A percentile compares a stretch with the other conserved stretches of the same genome.
Evolutionary conservation across 495 filamentous ascomycete genomes (phyloP).

Genomic region (Aspergillus ostianus): DNA sequence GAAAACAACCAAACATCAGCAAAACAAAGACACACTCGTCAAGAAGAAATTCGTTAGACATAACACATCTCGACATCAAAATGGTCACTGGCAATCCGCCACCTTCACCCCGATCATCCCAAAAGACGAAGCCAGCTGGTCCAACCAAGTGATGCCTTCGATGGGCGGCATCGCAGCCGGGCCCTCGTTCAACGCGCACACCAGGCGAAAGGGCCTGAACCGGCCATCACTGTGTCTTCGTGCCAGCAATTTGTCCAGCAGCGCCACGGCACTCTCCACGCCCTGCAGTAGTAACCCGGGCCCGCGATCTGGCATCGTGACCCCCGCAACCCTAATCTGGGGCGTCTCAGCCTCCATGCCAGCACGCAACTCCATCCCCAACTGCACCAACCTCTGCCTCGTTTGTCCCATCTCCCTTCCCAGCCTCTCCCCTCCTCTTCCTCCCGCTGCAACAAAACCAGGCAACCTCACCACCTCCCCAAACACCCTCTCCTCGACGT

Average conservation of each 20-base stretch:
- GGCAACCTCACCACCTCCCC: conserved; percentile 23
- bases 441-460: background rate
- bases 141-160: conserved; percentile 33
- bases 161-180: conserved; percentile 20
- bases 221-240: conserved; percentile 11
- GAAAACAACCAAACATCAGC: background rate
- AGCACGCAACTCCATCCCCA: background rate
- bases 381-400: background rate
- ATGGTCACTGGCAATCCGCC: background rate
- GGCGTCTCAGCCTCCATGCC: background rate
- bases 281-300: conserved; percentile 3
- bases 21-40: background rate
- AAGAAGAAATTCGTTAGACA: background rate
- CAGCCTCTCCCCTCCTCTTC: background rate
- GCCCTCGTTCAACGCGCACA: conserved; percentile 24
- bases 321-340: background rate
- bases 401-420: background rate
- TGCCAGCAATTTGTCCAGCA: conserved; percentile 7
- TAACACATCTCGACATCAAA: background rate
- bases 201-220: conserved; percentile 13
- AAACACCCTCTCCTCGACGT: conserved; percentile 23
- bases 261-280: background rate
- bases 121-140: conserved; percentile 41
- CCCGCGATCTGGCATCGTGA: background rate
- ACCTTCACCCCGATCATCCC: conserved; percentile 29